Percentiles rank a stretch among this genome's conserved stretches.
Conservation (phyloP, 176 grass and related monocot genomes). For the Rhynchospora breviuscula region DNA sequence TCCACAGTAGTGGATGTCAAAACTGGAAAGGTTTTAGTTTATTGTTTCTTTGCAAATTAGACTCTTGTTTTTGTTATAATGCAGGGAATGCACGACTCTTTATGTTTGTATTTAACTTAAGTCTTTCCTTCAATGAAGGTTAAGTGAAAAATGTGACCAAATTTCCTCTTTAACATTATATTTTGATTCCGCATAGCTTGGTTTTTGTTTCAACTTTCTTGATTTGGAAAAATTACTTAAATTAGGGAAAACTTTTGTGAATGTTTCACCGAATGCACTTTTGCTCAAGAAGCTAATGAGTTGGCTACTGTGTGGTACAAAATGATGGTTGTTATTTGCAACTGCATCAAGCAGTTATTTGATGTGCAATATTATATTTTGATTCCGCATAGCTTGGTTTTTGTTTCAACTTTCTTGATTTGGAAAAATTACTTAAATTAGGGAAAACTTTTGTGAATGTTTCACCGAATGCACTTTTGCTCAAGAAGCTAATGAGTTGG, state of each 20-base stretch:
- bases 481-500: neutral
- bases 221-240: neutral
- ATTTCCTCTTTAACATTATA: neutral
- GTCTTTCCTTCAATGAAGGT: neutral
- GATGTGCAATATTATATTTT: neutral
- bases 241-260: neutral
- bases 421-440: neutral
- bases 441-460: neutral
- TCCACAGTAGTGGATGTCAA: slow-evolving; percentile 74
- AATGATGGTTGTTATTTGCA: neutral
- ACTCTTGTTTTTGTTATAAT: slow-evolving; percentile 5
- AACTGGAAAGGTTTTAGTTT: slow-evolving; percentile 56
- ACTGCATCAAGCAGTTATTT: neutral
- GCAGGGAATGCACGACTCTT: neutral
- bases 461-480: neutral
- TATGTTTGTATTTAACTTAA: neutral
- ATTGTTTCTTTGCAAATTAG: slow-evolving; percentile 1
- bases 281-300: neutral
- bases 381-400: neutral
- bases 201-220: neutral
- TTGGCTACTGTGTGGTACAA: neutral
- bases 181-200: neutral
- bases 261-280: neutral
- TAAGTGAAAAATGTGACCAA: neutral
- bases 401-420: neutral